Evolutionary conservation across 768 basidiomycete species (phyloP).

Genomic region (Leccinum sublutescens): DNA sequence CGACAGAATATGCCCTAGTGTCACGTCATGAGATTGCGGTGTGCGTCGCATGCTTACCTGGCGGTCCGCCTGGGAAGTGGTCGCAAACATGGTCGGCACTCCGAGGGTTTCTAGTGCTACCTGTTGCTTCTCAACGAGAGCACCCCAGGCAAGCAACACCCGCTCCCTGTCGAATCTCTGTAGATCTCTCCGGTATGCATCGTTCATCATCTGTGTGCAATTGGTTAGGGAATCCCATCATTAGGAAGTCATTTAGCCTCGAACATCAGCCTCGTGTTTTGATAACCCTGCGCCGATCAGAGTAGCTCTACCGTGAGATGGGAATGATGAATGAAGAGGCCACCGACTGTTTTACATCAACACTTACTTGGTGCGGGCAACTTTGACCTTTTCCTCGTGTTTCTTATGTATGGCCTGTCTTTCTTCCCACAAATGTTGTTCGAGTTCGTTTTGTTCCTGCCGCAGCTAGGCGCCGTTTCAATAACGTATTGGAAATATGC

Average conservation of each 20-base stretch:
- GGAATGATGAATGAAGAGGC: slow-evolving; percentile 2
- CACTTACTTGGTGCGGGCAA: slow-evolving; percentile 63
- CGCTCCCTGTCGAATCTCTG: slow-evolving; percentile 67
- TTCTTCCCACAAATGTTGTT: slow-evolving; percentile 67
- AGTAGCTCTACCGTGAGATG: slow-evolving; percentile 46
- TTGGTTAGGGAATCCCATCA: slow-evolving; percentile 11
- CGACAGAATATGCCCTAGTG: background rate
- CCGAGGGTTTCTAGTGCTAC: slow-evolving; percentile 52
- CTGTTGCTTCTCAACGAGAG: slow-evolving; percentile 71
- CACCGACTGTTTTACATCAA: background rate
- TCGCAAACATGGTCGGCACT: slow-evolving; percentile 72
- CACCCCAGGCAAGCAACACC: slow-evolving; percentile 74
- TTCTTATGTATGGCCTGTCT: slow-evolving; percentile 58
- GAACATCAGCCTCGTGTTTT: slow-evolving; percentile 55
- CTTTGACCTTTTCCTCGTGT: slow-evolving; percentile 70
- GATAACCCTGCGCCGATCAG: slow-evolving; percentile 66
- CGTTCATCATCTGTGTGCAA: slow-evolving; percentile 59
- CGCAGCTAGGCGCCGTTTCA: slow-evolving; percentile 50
- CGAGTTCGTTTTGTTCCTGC: slow-evolving; percentile 67
- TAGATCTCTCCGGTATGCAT: slow-evolving; percentile 63
- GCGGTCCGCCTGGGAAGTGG: slow-evolving; percentile 45
- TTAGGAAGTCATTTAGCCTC: slow-evolving; percentile 12
- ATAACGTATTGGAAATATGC: slow-evolving; percentile 3
- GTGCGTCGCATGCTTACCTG: slow-evolving; percentile 45
- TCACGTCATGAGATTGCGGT: background rate